A percentile compares a stretch with the other conserved stretches of the same genome.
Conservation (phyloP, 2,329 filamentous ascomycete species). For the Zymoseptoria passerinii region DNA sequence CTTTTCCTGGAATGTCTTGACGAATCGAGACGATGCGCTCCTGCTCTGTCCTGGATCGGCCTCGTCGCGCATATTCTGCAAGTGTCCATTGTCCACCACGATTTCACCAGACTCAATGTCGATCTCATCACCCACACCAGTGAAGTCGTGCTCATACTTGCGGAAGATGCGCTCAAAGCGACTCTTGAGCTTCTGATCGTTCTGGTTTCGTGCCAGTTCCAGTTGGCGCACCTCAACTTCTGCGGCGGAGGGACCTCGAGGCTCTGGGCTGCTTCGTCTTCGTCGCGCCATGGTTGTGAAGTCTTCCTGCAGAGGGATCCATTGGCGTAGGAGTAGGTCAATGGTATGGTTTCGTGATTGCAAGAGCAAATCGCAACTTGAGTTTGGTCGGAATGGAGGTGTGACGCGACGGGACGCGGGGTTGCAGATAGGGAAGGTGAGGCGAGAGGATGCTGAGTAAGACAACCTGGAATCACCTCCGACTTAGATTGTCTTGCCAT, state of each 20-base stretch:
- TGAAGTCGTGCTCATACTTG: slow-evolving; percentile 65
- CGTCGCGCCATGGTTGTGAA: background rate
- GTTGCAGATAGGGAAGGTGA: background rate
- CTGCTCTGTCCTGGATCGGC: slow-evolving; percentile 38
- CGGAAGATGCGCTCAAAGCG: slow-evolving; percentile 81
- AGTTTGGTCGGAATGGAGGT: background rate
- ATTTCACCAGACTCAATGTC: slow-evolving; percentile 73
- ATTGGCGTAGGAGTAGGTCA: background rate
- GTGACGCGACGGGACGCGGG: background rate
- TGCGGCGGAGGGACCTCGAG: background rate
- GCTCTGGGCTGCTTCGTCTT: background rate
- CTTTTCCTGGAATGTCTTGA: slow-evolving; percentile 25
- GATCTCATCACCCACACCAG: slow-evolving; percentile 78
- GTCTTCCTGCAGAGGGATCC: background rate
- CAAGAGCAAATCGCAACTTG: background rate
- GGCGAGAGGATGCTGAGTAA: background rate
- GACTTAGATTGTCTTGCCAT: too few species aligned
- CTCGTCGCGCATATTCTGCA: slow-evolving; percentile 55
- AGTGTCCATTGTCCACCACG: slow-evolving; percentile 84
- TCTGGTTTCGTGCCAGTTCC: slow-evolving; percentile 31
- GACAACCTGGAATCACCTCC: too few species aligned
- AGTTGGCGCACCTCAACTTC: slow-evolving; percentile 8
- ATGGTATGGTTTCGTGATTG: background rate
- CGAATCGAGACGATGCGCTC: slow-evolving; percentile 23
- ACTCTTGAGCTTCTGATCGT: slow-evolving; percentile 67